phyloP scores from a whole-genome alignment of 1,139 yeast genomes.

The Saccharomyces pastorianus region DNA sequence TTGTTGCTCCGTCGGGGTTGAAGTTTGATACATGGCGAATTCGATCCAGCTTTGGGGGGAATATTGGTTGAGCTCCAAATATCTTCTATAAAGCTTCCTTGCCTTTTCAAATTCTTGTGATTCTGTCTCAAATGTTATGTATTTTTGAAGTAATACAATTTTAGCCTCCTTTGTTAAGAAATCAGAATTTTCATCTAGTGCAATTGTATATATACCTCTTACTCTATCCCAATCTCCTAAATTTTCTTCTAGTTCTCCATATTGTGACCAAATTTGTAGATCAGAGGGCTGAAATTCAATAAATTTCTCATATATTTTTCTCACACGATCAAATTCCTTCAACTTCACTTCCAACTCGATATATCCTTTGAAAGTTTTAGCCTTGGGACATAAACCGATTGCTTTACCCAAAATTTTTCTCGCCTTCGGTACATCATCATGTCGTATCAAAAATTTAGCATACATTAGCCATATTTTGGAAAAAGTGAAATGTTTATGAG shows the following conservation, averaged over 20 bases:
- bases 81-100: constrained; percentile 42
- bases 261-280: constrained; percentile 45
- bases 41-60: constrained; percentile 53
- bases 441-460: constrained; percentile 70
- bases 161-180: constrained; percentile 10
- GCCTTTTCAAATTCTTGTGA: constrained; percentile 51
- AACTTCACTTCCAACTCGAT: constrained; percentile 44
- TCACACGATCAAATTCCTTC: constrained; percentile 71
- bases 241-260: constrained; percentile 58
- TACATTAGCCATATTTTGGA: constrained; percentile 66
- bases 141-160: constrained; percentile 23
- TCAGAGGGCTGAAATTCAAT: constrained; percentile 46
- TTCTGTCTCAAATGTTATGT: constrained; percentile 54
- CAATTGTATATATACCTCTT: constrained; percentile 52
- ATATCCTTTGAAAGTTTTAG: constrained; percentile 53
- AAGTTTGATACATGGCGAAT: constrained; percentile 63
- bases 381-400: constrained; percentile 59
- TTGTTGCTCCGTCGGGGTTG: constrained; percentile 54
- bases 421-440: constrained; percentile 42
- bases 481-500: constrained; percentile 55
- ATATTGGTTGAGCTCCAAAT: constrained; percentile 33
- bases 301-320: constrained; percentile 63
- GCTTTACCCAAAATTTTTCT: constrained; percentile 67
- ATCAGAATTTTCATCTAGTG: constrained; percentile 28
- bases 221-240: constrained; percentile 67